Base-by-base conservation (phyloP, 768 basidiomycete species). In the Pisolithus orientalis region DNA sequence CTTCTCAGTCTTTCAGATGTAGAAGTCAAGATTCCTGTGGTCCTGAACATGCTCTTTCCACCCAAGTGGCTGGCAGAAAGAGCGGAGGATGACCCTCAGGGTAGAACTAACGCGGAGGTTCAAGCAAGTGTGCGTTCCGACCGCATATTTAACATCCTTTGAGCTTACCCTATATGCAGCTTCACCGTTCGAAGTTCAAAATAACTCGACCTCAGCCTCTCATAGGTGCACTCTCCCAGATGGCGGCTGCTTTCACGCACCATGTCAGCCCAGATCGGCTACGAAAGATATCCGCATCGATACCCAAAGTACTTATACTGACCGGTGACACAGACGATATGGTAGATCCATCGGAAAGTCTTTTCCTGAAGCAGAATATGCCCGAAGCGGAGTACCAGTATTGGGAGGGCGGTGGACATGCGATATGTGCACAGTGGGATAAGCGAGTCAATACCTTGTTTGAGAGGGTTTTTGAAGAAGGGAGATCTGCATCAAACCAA, bases 261-360 rank as follows among this genome's bases (percentile, higher is more conserved):
- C 61, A 75, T 49, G 81, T 89, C 57, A 60, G 70, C 5, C 65
- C 76, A 0, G 71, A 72, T 0, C 74, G 77, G 5, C 72, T 86
- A 17, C 65, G 67, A 11, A 62, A 53, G 34, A 78, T 88, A 43
- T 79, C 81, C 0, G 62, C 65, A 0, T 69, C 72, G 4, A 77
- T 90, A 21, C 83, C 87, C 10, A 88, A 87, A 61, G 75, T 89
- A 7, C 59, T 75, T 29, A 82, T 80, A 34, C 60, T 89, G n/a
- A 85, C 84, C 0, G 89, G 86, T 2, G 81, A 85, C 53, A 65
- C 80, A 1, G 89, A 90, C 60, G 56, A 77, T 45, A 65, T 91
- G 3, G 75, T 91, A 8, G 59, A 69, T 14, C 72, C 80, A 0
- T 55, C 59, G 6, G 79, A 84, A 50, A 84, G 83, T 24, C 58